Evolutionary conservation across 2,329 filamentous ascomycete species (phyloP).

Genomic region (Aspergillus floridensis): DNA sequence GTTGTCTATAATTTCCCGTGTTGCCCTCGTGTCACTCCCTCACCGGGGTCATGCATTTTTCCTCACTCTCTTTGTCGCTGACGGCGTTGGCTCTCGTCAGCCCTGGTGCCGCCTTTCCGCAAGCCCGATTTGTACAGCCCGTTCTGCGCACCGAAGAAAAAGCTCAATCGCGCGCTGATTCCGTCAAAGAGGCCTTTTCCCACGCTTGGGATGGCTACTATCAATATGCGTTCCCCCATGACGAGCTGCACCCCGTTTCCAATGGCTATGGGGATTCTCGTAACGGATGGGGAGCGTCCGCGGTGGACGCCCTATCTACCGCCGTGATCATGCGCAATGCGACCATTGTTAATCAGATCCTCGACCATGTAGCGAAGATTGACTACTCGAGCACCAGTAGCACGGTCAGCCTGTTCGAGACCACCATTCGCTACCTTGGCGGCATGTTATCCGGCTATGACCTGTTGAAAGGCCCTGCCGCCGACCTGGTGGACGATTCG

Average conservation of each 20-base stretch:
- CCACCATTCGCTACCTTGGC: slow-evolving; percentile 82
- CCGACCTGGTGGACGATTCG: slow-evolving; percentile 48
- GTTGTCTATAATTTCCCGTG: neutral
- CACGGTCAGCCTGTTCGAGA: slow-evolving; percentile 78
- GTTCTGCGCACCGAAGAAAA: slow-evolving; percentile 11
- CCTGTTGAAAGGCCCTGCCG: slow-evolving; percentile 66
- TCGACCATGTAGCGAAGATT: slow-evolving; percentile 68
- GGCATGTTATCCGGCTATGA: slow-evolving; percentile 71
- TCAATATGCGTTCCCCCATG: slow-evolving; percentile 71
- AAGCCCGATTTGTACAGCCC: slow-evolving; percentile 10
- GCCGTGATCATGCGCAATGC: slow-evolving; percentile 72
- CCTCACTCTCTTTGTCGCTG: slow-evolving; percentile 25
- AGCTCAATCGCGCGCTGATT: slow-evolving; percentile 48
- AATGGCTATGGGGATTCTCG: slow-evolving; percentile 67
- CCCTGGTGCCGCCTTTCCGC: slow-evolving; percentile 23
- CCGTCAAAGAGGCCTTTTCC: slow-evolving; percentile 67
- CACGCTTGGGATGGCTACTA: slow-evolving; percentile 72
- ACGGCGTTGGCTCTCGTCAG: slow-evolving; percentile 24
- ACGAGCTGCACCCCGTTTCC: slow-evolving; percentile 68
- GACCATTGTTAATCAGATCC: slow-evolving; percentile 66
- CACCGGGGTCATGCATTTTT: slow-evolving; percentile 24
- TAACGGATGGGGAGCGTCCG: slow-evolving; percentile 81
- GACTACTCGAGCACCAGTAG: slow-evolving; percentile 64
- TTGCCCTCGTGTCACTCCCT: slow-evolving; percentile 9
- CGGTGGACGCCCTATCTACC: slow-evolving; percentile 76